Evolutionary conservation across 495 filamentous ascomycete species (phyloP), one percentile per base, ranked within the genome.

Genomic region (Viridothelium virens): DNA sequence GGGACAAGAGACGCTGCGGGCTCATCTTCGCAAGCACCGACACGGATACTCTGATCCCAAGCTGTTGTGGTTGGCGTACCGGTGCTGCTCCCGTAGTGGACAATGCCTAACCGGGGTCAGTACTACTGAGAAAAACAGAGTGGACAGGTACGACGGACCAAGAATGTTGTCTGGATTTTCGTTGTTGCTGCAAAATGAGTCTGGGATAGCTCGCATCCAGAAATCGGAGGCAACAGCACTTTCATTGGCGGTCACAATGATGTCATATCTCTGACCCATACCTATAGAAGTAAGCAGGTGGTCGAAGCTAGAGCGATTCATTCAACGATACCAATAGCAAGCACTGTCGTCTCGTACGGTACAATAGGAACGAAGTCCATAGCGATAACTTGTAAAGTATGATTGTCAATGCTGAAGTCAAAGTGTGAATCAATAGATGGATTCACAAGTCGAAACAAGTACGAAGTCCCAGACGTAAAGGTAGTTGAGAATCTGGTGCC

Each of bases 401-500:
- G 76, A 14, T 70, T 70, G 66, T 81, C 77, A 62, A 79, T 80
- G 25, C 63, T 72, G 64, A 78, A 78, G 46, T 72, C 38, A 37
- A 69, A 33, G 11, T 70, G 56, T 1, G 80, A 80, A 47, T 82
- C 79, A 14, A 80, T 73, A 16, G 81, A 77, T 1, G 73, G 70
- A 68, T 83, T 84, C 46, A 85, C 68, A 16, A 85, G 61, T 2
- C 81, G 75, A 3, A 86, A 69, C 2, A 80, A 76, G 68, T 85
- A 83, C 9, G 74, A 79, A 7, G 71, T 74, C 16, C 82, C 82
- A 18, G 70, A 61, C 0, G 66, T 69, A 37, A 84, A 78, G 25
- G 63, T 68, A 33, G 74, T 75, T 2, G 70, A 70, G 64, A 75
- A 80, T 1, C 79, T 76, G 33, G 69, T 63, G 11, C 83, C 82